A percentile compares a stretch with the other conserved stretches of the same genome.
Conservation (phyloP, 768 basidiomycete genomes). For the Pleurotus eryngii region DNA sequence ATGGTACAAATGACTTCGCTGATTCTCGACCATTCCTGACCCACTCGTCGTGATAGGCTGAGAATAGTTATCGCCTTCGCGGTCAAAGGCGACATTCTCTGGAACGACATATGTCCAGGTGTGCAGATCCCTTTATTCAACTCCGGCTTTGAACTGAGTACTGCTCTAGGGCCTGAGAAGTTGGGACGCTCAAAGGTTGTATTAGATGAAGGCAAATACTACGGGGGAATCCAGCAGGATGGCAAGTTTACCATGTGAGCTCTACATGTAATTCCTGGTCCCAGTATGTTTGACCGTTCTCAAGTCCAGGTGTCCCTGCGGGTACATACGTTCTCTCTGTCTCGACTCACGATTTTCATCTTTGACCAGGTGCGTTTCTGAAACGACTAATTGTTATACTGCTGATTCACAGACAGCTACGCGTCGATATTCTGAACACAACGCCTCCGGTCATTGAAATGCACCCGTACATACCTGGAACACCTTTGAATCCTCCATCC, state of each 20-base stretch:
- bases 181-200: slow-evolving; percentile 58
- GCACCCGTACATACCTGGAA: slow-evolving; percentile 64
- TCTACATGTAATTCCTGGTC: not conserved
- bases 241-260: slow-evolving; percentile 71
- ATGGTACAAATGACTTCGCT: slow-evolving; percentile 15
- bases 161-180: slow-evolving; percentile 26
- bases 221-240: slow-evolving; percentile 49
- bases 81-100: slow-evolving; percentile 58
- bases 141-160: slow-evolving; percentile 7
- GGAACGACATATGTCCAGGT: slow-evolving; percentile 74
- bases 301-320: slow-evolving; percentile 63
- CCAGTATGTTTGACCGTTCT: not conserved
- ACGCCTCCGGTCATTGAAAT: slow-evolving; percentile 37
- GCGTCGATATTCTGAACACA: slow-evolving; percentile 57
- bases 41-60: slow-evolving; percentile 20
- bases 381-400: not conserved
- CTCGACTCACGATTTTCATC: slow-evolving; percentile 54
- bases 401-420: slow-evolving; percentile 42
- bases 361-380: slow-evolving; percentile 62
- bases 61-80: slow-evolving; percentile 42
- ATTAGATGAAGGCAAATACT: slow-evolving; percentile 56
- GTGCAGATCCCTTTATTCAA: slow-evolving; percentile 7
- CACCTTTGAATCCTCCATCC: slow-evolving; percentile 60
- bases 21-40: slow-evolving; percentile 1
- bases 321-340: slow-evolving; percentile 74